A percentile compares a stretch with the other conserved stretches of the same genome.
These are phyloP conservation scores for Parasitella parasitica DNA, from an alignment of 371 early-diverging fungal species.

Conservation along the genomic window DNA sequence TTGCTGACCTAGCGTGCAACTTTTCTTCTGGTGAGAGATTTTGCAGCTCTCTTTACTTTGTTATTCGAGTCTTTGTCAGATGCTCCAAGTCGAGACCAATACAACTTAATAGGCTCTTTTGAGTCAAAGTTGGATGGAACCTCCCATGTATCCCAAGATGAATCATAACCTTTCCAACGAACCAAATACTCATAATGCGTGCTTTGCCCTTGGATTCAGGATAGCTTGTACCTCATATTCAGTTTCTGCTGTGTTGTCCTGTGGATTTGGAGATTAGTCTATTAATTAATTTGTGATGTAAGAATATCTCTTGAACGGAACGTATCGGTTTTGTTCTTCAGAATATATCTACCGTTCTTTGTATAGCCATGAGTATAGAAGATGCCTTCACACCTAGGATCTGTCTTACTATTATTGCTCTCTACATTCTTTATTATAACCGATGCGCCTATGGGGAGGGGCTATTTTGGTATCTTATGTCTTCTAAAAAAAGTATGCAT, in stretches of 20 bases:
- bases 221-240: not conserved
- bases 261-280: not conserved
- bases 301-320: not conserved
- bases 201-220: not conserved
- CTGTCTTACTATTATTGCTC: not conserved
- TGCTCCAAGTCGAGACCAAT: not conserved
- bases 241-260: not conserved
- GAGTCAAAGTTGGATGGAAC: not conserved
- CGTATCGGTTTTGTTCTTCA: not conserved
- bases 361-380: not conserved
- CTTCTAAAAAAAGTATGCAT: slow-evolving; percentile 1
- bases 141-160: not conserved
- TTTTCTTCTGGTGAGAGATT: not conserved
- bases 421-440: slow-evolving; percentile 13
- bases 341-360: not conserved
- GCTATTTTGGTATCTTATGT: not conserved
- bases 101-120: not conserved
- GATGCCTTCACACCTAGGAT: not conserved
- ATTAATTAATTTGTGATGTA: not conserved
- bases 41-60: not conserved
- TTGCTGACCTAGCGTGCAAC: not conserved
- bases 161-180: not conserved
- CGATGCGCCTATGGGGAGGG: not conserved
- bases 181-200: not conserved
- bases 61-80: not conserved